phyloP scores from a whole-genome alignment of 1,284 basidiomycete species.

The Cryptococcus deneoformans region DNA sequence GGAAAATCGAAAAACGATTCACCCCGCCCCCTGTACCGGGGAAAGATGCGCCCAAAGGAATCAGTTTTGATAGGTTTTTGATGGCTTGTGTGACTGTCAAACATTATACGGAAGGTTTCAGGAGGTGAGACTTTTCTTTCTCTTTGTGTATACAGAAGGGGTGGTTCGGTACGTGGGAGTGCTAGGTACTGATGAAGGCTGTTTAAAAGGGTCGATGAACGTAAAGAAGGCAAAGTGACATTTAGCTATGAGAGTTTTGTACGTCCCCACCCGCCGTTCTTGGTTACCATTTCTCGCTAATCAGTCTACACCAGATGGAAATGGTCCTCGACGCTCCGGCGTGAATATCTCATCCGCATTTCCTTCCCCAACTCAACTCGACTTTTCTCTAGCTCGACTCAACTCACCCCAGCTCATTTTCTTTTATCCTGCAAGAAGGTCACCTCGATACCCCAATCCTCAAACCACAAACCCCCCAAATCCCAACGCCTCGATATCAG shows the following conservation, averaged over 20 bases:
- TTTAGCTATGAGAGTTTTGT: not conserved
- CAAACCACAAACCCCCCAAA: too few species aligned
- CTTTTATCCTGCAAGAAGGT: too few species aligned
- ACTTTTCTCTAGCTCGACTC: too few species aligned
- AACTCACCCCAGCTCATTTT: too few species aligned
- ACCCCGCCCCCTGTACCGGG: conserved; percentile 38
- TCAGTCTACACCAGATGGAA: conserved; percentile 32
- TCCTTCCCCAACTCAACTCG: too few species aligned
- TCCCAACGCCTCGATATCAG: too few species aligned
- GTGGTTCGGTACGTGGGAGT: not conserved
- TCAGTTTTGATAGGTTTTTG: conserved; percentile 48
- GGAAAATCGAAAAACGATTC: conserved; percentile 46
- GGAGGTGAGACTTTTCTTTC: conserved; percentile 3
- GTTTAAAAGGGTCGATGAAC: not conserved
- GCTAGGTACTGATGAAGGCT: not conserved
- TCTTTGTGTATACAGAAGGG: not conserved
- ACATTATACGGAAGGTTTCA: conserved; percentile 49
- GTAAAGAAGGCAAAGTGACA: not conserved
- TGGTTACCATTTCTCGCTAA: not conserved
- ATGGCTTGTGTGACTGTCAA: conserved; percentile 52
- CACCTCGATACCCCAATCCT: too few species aligned
- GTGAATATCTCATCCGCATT: too few species aligned
- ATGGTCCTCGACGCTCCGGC: conserved; percentile 40
- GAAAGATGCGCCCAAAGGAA: conserved; percentile 25
- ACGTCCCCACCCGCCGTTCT: not conserved